Base-by-base conservation (phyloP, 2,329 filamentous ascomycete species). In the Endocalyx cinctus region DNA sequence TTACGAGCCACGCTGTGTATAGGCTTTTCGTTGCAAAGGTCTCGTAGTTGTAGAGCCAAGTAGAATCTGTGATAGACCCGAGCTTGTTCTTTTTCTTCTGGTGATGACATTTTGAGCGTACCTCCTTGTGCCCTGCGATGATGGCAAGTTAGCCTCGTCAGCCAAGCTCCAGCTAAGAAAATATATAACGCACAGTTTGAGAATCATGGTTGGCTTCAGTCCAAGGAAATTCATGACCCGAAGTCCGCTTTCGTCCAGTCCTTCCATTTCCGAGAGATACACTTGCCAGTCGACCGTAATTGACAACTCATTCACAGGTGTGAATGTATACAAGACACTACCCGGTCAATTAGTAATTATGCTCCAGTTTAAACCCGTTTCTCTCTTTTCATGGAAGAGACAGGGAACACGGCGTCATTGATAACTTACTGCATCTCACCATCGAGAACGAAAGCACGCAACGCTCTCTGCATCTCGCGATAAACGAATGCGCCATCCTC, bases 391-490 rank as follows among this genome's bases (percentile, higher is more conserved):
- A 25, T 29, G 11, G 7, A 7, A 20, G 20, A 22, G 16, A 12
- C 13, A 13, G 17, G 15, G n/a, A 30, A 6, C 8, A 8, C 8
- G 4, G 14, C 8, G 4, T 17, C 15, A 43, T 38, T 41, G 39
- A 45, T 40, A 18, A 47, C 38, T 19, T 45, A 35, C 29, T 88
- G 84, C 78, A 89, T 81, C 42, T 89, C 84, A 4, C 82, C 80
- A 50, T 88, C 83, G 74, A 89, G 80, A 10, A 87, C 84, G 49
- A 89, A 88, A 2, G 80, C 81, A 39, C 73, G 67, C 3, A 88
- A 66, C 1, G 84, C 81, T 44, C 72, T 72, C 37, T 70, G 69
- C 29, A 88, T 66, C 55, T 89, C 84, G 28, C 75, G 67, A 46
- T 87, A 67, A 13, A 88, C 70, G 46, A 87, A 88, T 1, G 85